phyloP scores from a whole-genome alignment of 768 basidiomycete species.

The Imleria badia region DNA sequence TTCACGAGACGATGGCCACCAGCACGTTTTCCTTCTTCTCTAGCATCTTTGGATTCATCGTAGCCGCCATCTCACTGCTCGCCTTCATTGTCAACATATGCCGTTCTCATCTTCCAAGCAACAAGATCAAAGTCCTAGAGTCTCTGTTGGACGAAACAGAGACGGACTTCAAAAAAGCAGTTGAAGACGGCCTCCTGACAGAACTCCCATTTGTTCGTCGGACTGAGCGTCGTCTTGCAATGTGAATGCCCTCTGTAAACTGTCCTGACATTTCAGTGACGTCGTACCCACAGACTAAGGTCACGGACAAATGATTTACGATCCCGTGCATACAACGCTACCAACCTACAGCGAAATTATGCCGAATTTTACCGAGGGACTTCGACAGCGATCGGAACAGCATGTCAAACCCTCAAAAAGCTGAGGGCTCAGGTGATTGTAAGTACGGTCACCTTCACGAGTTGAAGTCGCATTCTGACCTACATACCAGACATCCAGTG shows the following conservation, averaged over 20 bases:
- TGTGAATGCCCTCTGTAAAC: background rate
- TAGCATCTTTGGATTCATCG: constrained; percentile 1
- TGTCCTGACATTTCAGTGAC: too few relatives aligned
- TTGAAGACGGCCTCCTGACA: constrained; percentile 7
- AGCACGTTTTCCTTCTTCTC: background rate
- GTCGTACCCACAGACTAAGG: background rate
- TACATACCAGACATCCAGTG: background rate
- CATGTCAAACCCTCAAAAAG: background rate
- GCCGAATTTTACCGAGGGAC: background rate
- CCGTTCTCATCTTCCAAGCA: constrained; percentile 1
- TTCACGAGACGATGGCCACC: too few relatives aligned
- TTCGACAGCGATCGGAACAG: background rate
- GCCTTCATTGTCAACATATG: background rate
- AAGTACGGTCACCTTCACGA: background rate
- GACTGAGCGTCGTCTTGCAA: background rate
- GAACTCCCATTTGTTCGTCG: background rate
- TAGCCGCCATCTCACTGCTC: background rate
- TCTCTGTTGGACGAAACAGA: constrained; percentile 1
- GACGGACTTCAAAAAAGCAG: background rate
- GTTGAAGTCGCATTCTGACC: too few relatives aligned
- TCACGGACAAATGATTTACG: background rate
- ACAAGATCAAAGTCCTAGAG: constrained; percentile 7
- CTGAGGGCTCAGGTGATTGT: constrained; percentile 4
- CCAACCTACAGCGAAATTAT: background rate
- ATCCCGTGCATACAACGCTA: background rate